A percentile compares a stretch with the other conserved stretches of the same genome.
phyloP scores from a whole-genome alignment of 2,329 filamentous ascomycete genomes.

The Colletotrichum sp. region DNA sequence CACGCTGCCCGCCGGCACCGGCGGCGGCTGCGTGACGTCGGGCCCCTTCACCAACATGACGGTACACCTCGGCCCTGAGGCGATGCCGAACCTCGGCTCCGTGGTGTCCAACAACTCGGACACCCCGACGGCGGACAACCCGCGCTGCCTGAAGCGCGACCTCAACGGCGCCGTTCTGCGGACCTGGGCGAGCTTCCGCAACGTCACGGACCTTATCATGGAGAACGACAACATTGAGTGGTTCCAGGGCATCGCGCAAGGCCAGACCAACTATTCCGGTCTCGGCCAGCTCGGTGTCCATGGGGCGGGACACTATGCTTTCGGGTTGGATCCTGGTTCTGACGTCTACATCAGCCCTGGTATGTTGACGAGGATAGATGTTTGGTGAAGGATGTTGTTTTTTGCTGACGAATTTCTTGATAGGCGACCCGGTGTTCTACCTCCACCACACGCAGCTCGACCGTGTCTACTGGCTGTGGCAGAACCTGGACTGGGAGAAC shows the following conservation, averaged over 20 bases:
- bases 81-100: slow-evolving; percentile 6
- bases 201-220: slow-evolving; percentile 34
- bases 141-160: slow-evolving; percentile 46
- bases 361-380: neutral
- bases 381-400: neutral
- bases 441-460: slow-evolving; percentile 51
- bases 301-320: slow-evolving; percentile 43
- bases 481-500: slow-evolving; percentile 43
- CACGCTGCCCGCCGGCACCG: slow-evolving; percentile 47
- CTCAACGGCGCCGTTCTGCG: slow-evolving; percentile 25
- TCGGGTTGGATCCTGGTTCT: slow-evolving; percentile 49
- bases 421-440: slow-evolving; percentile 46
- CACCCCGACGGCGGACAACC: slow-evolving; percentile 40
- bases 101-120: slow-evolving; percentile 16
- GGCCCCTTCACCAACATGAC: slow-evolving; percentile 43
- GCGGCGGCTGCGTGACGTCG: slow-evolving; percentile 47
- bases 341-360: slow-evolving; percentile 48
- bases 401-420: neutral
- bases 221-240: neutral
- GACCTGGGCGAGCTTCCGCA: slow-evolving; percentile 24
- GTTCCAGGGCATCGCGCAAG: slow-evolving; percentile 41
- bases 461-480: slow-evolving; percentile 52
- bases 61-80: slow-evolving; percentile 39
- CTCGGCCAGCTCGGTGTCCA: slow-evolving; percentile 39
- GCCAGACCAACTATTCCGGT: slow-evolving; percentile 29